Conservation (phyloP, 2,329 filamentous ascomycete genomes). For the Chaetoscypha palmicola region DNA sequence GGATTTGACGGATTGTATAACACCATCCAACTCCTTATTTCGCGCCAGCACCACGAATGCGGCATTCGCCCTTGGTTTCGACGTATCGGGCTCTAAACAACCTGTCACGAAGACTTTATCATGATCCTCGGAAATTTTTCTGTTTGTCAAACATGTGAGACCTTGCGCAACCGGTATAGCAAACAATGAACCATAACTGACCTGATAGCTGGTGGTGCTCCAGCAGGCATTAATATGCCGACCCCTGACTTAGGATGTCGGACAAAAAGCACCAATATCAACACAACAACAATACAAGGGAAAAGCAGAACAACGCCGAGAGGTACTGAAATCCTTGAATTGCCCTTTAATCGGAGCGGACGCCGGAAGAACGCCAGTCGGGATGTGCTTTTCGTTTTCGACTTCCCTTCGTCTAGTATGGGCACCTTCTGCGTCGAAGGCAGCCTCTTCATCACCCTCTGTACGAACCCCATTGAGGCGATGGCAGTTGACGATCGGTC, state of each 20-base stretch:
- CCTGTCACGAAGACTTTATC: conserved; percentile 94
- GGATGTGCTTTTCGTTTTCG: conserved; percentile 33
- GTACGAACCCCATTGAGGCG: conserved; percentile 43
- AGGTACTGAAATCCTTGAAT: conserved; percentile 87
- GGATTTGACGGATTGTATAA: conserved; percentile 94
- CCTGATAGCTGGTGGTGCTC: conserved; percentile 84
- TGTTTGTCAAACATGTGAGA: conserved; percentile 34
- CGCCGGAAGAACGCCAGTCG: conserved; percentile 75
- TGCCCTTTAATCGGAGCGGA: conserved; percentile 81
- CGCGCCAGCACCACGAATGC: conserved; percentile 92
- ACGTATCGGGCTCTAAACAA: conserved; percentile 74
- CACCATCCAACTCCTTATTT: conserved; percentile 93
- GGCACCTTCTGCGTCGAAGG: conserved; percentile 39
- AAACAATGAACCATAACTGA: conserved; percentile 36
- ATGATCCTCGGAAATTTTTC: conserved; percentile 93
- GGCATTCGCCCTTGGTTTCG: conserved; percentile 78
- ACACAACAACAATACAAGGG: conserved; percentile 80
- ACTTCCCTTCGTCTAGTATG: conserved; percentile 37
- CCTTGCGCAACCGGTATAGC: conserved; percentile 1
- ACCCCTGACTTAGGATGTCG: conserved; percentile 78
- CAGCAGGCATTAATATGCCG: conserved; percentile 78
- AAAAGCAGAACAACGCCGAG: conserved; percentile 89
- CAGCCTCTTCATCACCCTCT: conserved; percentile 45
- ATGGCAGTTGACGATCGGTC: conserved; percentile 14
- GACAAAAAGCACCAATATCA: conserved; percentile 85